phyloP scores from a whole-genome alignment of 2,329 filamentous ascomycete species.

The Trichophyton equinum region DNA sequence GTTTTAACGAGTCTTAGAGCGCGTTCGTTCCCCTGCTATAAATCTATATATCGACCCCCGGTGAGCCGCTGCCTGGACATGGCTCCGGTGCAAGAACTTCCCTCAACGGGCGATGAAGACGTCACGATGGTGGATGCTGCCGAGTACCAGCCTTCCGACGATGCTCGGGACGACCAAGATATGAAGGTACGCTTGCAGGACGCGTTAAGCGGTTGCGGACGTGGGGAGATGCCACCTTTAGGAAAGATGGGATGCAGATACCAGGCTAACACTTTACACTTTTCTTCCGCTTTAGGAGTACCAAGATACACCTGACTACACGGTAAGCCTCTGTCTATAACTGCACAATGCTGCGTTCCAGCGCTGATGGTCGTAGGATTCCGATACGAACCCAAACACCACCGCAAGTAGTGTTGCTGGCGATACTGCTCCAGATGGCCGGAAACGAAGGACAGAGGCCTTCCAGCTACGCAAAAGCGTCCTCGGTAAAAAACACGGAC shows the following conservation, averaged over 20 bases:
- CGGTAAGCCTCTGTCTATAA: constrained; percentile 27
- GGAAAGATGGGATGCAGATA: not conserved
- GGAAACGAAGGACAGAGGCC: constrained; percentile 74
- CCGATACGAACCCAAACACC: constrained; percentile 53
- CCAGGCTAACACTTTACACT: not conserved
- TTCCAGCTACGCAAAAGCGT: constrained; percentile 84
- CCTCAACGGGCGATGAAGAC: constrained; percentile 33
- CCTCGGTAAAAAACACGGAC: constrained; percentile 88
- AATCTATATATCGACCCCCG: not conserved
- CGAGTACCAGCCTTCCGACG: constrained; percentile 24
- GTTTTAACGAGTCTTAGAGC: not conserved
- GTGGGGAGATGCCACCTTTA: not conserved
- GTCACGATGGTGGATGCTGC: constrained; percentile 37
- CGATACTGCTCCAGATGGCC: constrained; percentile 59
- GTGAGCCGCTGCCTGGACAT: constrained; percentile 18
- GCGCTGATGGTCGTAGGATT: constrained; percentile 36
- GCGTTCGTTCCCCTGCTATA: not conserved
- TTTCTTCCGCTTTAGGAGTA: constrained; percentile 28
- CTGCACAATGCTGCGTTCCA: constrained; percentile 1
- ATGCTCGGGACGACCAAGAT: constrained; percentile 27
- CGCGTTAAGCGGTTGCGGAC: constrained; percentile 12
- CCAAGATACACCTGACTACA: constrained; percentile 52
- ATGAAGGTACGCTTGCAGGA: constrained; percentile 32
- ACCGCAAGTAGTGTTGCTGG: constrained; percentile 75
- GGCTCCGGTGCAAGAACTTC: constrained; percentile 27